Evolutionary conservation across 257 asterid species (phyloP).

Genomic region (Parsonsia alboflavescens): DNA sequence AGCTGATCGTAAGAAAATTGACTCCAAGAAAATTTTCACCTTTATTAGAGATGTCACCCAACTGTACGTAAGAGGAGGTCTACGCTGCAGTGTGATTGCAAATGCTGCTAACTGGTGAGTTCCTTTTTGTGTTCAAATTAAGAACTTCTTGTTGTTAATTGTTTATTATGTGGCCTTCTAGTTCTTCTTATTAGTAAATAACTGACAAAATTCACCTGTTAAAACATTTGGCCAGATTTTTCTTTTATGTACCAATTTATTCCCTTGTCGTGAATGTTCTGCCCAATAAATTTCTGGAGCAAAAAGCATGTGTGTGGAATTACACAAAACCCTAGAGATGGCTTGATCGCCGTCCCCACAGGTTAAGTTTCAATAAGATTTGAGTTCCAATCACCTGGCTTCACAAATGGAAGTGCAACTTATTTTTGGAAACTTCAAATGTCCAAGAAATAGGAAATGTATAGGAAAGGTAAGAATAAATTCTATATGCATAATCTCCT

Average conservation of each 20-base stretch:
- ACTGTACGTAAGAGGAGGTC: slow-evolving; percentile 53
- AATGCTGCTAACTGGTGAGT: slow-evolving; percentile 86
- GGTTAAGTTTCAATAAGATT: background rate
- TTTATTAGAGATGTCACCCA: slow-evolving; percentile 85
- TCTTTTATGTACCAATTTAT: background rate
- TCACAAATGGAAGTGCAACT: background rate
- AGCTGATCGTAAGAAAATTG: slow-evolving; percentile 61
- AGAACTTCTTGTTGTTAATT: background rate
- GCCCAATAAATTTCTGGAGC: background rate
- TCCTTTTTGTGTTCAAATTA: background rate
- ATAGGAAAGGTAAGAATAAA: background rate
- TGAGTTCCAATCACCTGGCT: background rate
- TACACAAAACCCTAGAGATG: background rate
- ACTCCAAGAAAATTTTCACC: slow-evolving; percentile 63
- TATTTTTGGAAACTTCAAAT: background rate
- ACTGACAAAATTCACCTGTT: background rate
- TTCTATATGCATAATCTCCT: slow-evolving; percentile 17
- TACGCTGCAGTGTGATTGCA: slow-evolving; percentile 72
- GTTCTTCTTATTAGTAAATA: background rate
- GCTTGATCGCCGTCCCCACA: background rate
- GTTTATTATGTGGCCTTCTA: background rate
- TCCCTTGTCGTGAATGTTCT: no score
- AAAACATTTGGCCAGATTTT: background rate
- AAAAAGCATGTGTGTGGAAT: background rate
- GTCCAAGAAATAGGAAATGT: background rate